Evolutionary conservation across 257 asterid genomes (phyloP), one percentile per base, ranked within the genome.

Genomic region (Hygrophila difformis): DNA sequence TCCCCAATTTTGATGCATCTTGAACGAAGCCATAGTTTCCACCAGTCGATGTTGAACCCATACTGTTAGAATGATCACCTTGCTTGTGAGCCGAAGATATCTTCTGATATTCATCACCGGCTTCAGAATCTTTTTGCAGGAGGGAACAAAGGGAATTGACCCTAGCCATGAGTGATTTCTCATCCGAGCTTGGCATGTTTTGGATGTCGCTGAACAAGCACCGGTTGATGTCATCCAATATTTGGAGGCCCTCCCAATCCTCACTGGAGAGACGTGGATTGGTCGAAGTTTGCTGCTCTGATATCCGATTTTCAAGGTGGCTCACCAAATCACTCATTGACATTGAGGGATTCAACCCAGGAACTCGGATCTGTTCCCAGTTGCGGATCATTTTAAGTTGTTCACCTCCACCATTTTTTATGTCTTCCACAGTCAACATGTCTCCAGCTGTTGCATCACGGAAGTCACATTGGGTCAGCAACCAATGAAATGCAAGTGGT

Each of bases 111-210:
- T n/a, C n/a, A n/a, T 26, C 31, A 8, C 31, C 8, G 31, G 7
- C 12, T 13, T 62, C 44, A 15, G 77, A 39, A 26, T 84, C 97
- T 61, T 81, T 83, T 73, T 86, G 99, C 54, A 91, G 73, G 61
- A 86, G 94, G 53, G 94, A 80, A 79, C 99, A 83, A 3, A 91
- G 93, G 20, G 99, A 91, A 55, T 86, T 74, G 48, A 91, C 97
- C 65, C 97, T 67, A 10, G 95, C 56, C 89, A 86, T 74, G 49
- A 91, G 94, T 0, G 75, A 70, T 62, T 80, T 82, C 68, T 86
- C 96, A 35, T 78, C 93, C 1, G 93, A 66, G 26, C 70, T 78
- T 0, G 84, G 69, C 48, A 58, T 47, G 56, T 68, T 60, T 38
- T 82, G 94, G 34, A 69, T 6, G 12, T 86, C 94, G 4, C 72